Percentiles rank a stretch among this genome's conserved stretches.
Conservation (phyloP, 257 asterid genomes). For the Scutellaria minor region DNA sequence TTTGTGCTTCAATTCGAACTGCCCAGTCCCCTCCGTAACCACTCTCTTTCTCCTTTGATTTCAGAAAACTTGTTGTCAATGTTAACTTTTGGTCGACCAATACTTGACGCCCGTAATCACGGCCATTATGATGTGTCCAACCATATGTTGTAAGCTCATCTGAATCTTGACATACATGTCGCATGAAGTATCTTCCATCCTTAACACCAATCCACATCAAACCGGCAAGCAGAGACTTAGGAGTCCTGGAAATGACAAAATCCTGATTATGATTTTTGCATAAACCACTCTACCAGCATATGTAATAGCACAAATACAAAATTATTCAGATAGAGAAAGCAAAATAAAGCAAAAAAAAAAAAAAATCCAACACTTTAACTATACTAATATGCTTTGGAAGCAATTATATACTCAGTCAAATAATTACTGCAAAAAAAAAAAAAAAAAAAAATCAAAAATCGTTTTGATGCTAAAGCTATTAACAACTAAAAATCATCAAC, state of each 20-base stretch:
- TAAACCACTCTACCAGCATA: conserved; percentile 2
- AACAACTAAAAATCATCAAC: conserved; percentile 7
- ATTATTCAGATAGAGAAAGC: conserved; percentile 6
- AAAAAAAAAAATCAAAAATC: background rate
- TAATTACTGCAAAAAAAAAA: background rate
- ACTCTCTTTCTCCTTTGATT: conserved; percentile 73
- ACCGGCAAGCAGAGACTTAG: conserved; percentile 88
- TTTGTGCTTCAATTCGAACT: conserved; percentile 69
- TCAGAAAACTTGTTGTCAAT: conserved; percentile 82
- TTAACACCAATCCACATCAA: conserved; percentile 96
- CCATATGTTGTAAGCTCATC: conserved; percentile 88
- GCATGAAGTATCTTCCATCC: conserved; percentile 83
- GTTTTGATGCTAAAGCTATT: conserved; percentile 1
- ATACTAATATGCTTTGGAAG: background rate
- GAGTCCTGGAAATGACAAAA: conserved; percentile 66
- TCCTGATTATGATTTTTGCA: conserved; percentile 27
- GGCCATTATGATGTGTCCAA: conserved; percentile 93
- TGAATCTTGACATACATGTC: conserved; percentile 91
- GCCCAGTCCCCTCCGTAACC: conserved; percentile 99
- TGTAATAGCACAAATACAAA: conserved; percentile 2
- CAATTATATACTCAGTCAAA: background rate
- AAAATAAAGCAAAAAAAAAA: background rate
- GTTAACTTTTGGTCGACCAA: conserved; percentile 76
- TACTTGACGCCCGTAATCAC: conserved; percentile 89
- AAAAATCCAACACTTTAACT: background rate